Percentiles rank a stretch among this genome's conserved stretches.
Conservation (phyloP, 345 rosid genomes). For the Eucalyptus guilfoylei region DNA sequence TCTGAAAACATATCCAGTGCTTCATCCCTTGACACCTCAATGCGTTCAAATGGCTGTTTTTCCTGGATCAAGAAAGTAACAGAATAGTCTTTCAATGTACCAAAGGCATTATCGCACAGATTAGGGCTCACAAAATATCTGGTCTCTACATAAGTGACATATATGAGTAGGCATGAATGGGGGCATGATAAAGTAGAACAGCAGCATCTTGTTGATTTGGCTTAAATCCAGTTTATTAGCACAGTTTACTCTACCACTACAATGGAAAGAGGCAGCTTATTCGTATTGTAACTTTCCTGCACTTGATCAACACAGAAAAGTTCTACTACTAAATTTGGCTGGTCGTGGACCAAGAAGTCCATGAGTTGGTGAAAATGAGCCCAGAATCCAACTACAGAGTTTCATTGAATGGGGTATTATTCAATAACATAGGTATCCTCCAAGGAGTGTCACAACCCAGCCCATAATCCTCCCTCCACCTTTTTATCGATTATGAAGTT, state of each 20-base stretch:
- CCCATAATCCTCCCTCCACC: background rate
- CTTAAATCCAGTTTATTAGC: background rate
- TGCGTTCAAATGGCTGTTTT: slow-evolving; percentile 91
- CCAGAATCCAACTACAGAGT: background rate
- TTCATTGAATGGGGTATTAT: background rate
- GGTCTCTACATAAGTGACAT: background rate
- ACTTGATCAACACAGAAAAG: background rate
- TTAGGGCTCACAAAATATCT: background rate
- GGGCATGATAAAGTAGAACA: background rate
- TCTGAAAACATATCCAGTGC: slow-evolving; percentile 91
- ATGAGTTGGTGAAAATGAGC: background rate
- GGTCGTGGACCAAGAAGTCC: background rate
- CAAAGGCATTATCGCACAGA: background rate
- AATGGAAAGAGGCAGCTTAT: background rate
- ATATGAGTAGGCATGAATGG: background rate
- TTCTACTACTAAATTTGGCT: background rate
- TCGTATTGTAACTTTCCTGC: background rate
- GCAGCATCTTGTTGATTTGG: background rate
- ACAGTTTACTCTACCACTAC: background rate
- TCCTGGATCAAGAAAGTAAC: slow-evolving; percentile 28
- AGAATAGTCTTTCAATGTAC: background rate
- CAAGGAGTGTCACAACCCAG: background rate
- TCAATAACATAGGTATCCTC: background rate
- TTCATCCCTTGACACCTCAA: slow-evolving; percentile 84
- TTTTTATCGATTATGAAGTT: background rate